Evolutionary conservation across 257 asterid species (phyloP), one percentile per base, ranked within the genome.

Genomic region (Przewalskia tangutica): DNA sequence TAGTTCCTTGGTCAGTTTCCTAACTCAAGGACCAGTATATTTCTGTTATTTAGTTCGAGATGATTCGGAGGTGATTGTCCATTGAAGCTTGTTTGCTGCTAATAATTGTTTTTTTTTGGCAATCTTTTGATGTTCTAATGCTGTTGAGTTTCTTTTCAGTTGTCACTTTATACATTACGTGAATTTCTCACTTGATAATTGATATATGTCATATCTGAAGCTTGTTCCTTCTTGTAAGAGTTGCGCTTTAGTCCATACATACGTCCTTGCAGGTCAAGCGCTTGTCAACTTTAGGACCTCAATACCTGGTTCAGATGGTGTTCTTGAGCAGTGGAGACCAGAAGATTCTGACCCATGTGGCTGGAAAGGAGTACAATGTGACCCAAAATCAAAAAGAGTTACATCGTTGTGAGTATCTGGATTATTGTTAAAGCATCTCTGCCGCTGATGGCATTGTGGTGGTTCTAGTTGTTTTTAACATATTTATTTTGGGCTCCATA

Each of bases 271-370:
- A 81, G 83, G 83, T 81, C 78, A 81, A 81, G 78, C 66, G 0
- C 83, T 81, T 34, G 62, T 63, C 76, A 81, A 65, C 63, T 81
- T 81, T 65, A 81, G 78, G 66, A 81, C 9, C 46, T 38, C 65
- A 81, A 66, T 65, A 81, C 14, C 71, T 64, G 66, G 83, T 34
- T 81, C 83, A 20, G 83, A 81, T 81, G 83, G 73, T 16, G 42
- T 81, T 18, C 65, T 81, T 65, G 54, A 27, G 63, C 51, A 64
- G 77, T 81, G 83, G 83, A 81, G 83, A 81, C 83, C 77, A 65
- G 83, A 81, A 65, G 83, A 81, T 65, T 40, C 78, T n/a, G 83
- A 81, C 8, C 83, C 83, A 17, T 81, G 83, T 38, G 63, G 83
- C 38, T 81, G 83, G 83, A 81, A 81, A 63, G 83, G 83, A 51